These are phyloP conservation scores for Cokeromyces recurvatus DNA, from an alignment of 371 early-diverging fungal species.

Conservation along the genomic window DNA sequence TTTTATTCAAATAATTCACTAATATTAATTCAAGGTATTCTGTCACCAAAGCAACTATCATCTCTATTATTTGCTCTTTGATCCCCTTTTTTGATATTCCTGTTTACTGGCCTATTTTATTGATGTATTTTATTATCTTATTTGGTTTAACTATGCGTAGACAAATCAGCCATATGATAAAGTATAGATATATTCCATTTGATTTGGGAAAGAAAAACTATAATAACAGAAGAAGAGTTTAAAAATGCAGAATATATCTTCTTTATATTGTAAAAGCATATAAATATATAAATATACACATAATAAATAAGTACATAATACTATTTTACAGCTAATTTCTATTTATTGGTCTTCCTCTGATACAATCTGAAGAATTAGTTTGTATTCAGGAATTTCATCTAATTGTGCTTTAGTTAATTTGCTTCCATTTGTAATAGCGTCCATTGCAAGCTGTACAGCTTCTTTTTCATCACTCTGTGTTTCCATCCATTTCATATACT, in stretches of 20 bases:
- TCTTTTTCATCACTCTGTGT: conserved; percentile 41
- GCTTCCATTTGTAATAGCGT: conserved; percentile 29
- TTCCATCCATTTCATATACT: conserved; percentile 64
- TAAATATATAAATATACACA: no score
- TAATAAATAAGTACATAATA: no score
- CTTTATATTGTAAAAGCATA: no score
- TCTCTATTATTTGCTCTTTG: conserved; percentile 82
- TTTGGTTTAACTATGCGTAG: conserved; percentile 93
- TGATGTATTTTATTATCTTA: conserved; percentile 94
- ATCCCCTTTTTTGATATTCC: conserved; percentile 94
- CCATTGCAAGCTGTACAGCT: conserved; percentile 26
- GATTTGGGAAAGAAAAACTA: conserved; percentile 92
- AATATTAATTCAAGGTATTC: conserved; percentile 57
- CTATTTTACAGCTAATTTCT: no score
- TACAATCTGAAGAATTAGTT: conserved; percentile 21
- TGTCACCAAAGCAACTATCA: conserved; percentile 73
- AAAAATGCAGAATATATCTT: no score
- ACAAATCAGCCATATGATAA: conserved; percentile 97
- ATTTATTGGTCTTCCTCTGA: conserved; percentile 13
- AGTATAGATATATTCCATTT: conserved; percentile 97
- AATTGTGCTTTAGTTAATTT: conserved; percentile 17
- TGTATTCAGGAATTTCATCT: conserved; percentile 30
- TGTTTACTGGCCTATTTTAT: conserved; percentile 92
- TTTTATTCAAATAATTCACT: neutral
- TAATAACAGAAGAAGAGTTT: conserved; percentile 17